Conservation (phyloP, 1,284 basidiomycete genomes). For the Pisolithus thermaeus region DNA sequence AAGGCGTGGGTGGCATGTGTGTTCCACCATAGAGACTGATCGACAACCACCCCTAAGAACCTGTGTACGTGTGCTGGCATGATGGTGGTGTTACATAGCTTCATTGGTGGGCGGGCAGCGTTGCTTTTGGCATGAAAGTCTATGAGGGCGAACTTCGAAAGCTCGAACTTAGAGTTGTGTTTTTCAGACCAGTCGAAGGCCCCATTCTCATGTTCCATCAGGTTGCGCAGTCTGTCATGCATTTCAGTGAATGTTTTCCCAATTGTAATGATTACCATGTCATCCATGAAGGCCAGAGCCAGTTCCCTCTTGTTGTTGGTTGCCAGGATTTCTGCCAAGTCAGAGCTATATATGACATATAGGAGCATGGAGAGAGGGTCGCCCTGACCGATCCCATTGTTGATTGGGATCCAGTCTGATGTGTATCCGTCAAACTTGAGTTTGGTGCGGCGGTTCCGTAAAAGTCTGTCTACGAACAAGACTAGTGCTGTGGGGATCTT, state of each 20-base stretch:
- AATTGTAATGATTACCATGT: slow-evolving; percentile 3
- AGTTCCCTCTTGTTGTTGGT: background rate
- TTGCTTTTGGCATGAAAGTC: no score
- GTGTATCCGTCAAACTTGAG: slow-evolving; percentile 15
- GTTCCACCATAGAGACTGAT: no score
- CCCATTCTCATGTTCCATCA: no score
- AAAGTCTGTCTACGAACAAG: slow-evolving; percentile 7
- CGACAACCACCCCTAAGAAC: no score
- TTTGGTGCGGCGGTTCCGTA: slow-evolving; percentile 5
- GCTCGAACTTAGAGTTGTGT: no score
- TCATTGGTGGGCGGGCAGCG: no score
- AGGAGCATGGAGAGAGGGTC: slow-evolving; percentile 11
- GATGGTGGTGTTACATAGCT: no score
- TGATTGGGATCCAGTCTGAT: slow-evolving; percentile 1
- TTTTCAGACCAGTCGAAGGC: no score
- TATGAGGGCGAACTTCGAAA: no score
- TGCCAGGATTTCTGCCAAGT: background rate
- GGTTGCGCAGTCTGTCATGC: background rate
- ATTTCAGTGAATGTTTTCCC: background rate
- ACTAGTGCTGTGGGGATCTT: slow-evolving; percentile 13
- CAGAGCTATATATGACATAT: background rate
- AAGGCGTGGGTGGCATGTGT: no score
- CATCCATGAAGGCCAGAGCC: slow-evolving; percentile 2
- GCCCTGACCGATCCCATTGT: slow-evolving; percentile 15
- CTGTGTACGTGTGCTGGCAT: no score